Evolutionary conservation across 2,329 filamentous ascomycete species (phyloP), one percentile per base, ranked within the genome.

Genomic region (Aureobasidium namibiae): DNA sequence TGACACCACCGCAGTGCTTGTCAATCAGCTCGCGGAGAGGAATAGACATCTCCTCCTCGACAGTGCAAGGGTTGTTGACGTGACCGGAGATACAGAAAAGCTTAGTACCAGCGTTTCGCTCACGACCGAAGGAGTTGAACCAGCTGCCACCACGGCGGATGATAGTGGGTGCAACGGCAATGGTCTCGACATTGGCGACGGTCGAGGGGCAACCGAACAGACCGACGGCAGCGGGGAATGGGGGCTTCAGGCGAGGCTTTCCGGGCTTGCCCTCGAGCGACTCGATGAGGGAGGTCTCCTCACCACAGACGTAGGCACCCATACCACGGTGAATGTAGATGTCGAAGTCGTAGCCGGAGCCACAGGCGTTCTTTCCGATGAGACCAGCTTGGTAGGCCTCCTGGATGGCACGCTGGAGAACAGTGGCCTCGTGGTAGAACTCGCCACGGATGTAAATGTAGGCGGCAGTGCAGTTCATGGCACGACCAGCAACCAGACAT

Each of bases 401-500:
- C 76, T 99, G 92, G 73, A 99, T 99, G 64, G 94, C 94, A 64
- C 86, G 84, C 78, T 99, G 92, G 60, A 99, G 82, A 24, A 97
- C 86, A 46, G 90, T 89, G 16, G 94, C 94, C 77, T 99, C 94
- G 71, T 96, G 85, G 73, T 96, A 90, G 75, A 99, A 99, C 77
- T 99, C 94, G 72, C 94, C 94, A 73, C 94, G 92, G 69, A 99
- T 99, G 77, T 99, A 99, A 74, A 99, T 99, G 79, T 99, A 99
- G 66, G 94, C 94, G 61, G 94, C 94, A 49, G 90, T 94, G 71
- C 92, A 94, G 79, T 99, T 99, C 94, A 99, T 99, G 72, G 94
- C 92, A 72, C 94, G 88, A 56, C 94, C 94, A 66, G 94, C 91
- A 50, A 99, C 88, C 64, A 99, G 81, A 76, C 94, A 99, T 73